Conservation (phyloP, 768 basidiomycete genomes). For the Rubroboletus satanas region DNA sequence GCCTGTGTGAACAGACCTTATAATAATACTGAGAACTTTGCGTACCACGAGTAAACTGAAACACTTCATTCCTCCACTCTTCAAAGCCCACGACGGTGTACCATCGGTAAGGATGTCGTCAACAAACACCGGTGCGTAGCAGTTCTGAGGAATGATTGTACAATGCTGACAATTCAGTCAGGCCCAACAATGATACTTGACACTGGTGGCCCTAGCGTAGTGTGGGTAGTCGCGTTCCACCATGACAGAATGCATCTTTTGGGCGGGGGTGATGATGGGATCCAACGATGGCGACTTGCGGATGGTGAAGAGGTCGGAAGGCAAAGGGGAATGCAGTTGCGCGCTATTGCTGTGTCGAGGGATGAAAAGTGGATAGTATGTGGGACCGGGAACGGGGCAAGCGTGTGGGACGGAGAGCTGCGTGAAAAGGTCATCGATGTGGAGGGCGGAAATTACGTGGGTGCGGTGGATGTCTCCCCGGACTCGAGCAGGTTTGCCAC, state of each 20-base stretch:
- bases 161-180: not conserved
- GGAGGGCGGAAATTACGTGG: not conserved
- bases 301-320: not conserved
- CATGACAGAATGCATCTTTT: not conserved
- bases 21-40: not conserved
- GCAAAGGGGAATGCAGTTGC: not conserved
- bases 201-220: not conserved
- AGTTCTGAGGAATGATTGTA: not conserved
- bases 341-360: not conserved
- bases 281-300: not conserved
- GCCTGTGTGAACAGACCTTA: not conserved
- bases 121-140: not conserved
- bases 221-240: not conserved
- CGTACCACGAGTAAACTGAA: not conserved
- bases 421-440: not conserved
- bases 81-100: not conserved
- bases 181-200: not conserved
- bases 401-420: not conserved
- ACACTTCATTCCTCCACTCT: not conserved
- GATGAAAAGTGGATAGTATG: not conserved
- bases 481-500: not conserved
- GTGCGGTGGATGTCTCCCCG: not conserved
- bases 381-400: not conserved
- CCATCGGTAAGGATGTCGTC: not conserved
- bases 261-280: not conserved